Evolutionary conservation across 176 grass and related monocot genomes (phyloP), one percentile per base, ranked within the genome.

Genomic region (Hordeum marinum): DNA sequence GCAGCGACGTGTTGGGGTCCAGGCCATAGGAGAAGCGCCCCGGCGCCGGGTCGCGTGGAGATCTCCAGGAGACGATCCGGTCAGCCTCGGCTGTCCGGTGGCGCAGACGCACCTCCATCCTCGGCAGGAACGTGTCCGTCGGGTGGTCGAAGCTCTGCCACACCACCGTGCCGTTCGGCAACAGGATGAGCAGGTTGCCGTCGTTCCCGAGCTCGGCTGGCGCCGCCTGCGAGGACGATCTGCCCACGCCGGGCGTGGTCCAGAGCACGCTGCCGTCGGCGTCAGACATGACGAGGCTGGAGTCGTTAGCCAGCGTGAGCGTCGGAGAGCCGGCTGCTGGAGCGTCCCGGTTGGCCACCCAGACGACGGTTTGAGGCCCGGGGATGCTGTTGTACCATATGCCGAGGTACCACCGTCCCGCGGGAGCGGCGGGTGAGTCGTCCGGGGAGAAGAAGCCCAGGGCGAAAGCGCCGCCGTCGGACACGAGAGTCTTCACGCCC

Each of bases 141-240:
- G 34, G 84, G 42, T 90, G 57, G 52, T 90, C 88, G 61, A 90
- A 90, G 72, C 88, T 86, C 79, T 90, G 76, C 85, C 85, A 91
- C 14, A 12, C 3, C 3, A 3, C 11, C 3, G 11, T 0, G 42
- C 3, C 42, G 42, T 45, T 13, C 11, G 11, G 3, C 4, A 0
- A 2, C 43, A 14, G 65, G 39, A 70, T 7, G 35, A 87, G 24
- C n/a, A 94, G 80, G 84, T 91, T 84, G 27, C 92, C 92, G 4
- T 23, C 41, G 68, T 89, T 84, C 17, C n/a, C 20, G 0, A 94
- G 83, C 80, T 82, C 83, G 2, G 86, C 71, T 58, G 37, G 4
- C 0, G 43, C 3, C 8, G 37, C 5, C 3, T 18, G 18, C 18
- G 54, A 23, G 11, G 52, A 27, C 9, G 83, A n/a, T 2, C 4